Evolutionary conservation across 2,329 filamentous ascomycete species (phyloP).

Genomic region (Trichoderma pleuroti): DNA sequence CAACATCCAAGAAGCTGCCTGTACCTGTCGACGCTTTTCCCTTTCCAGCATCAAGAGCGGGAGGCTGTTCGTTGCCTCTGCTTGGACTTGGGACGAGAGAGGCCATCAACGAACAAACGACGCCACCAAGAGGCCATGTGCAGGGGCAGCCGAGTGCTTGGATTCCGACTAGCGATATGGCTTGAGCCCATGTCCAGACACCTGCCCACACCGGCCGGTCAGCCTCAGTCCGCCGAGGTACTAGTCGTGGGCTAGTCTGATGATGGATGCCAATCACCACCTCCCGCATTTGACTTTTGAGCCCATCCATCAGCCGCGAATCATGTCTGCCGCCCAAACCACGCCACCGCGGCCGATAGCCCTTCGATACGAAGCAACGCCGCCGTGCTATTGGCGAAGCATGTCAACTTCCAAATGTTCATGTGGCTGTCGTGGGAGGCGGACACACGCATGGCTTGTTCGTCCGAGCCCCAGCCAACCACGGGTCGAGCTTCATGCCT

Average conservation of each 20-base stretch:
- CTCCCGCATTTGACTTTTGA: slow-evolving; percentile 9
- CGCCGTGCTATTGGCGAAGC: slow-evolving; percentile 1
- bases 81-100: not conserved
- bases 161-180: not conserved
- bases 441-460: slow-evolving; percentile 11
- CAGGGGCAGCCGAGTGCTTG: not conserved
- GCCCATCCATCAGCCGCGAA: slow-evolving; percentile 1
- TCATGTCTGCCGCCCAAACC: not conserved
- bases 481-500: not conserved
- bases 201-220: slow-evolving; percentile 15
- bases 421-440: not conserved
- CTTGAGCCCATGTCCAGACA: not conserved
- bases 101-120: not conserved
- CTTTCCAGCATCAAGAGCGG: slow-evolving; percentile 6
- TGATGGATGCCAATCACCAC: slow-evolving; percentile 7
- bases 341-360: not conserved
- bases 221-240: slow-evolving; percentile 15
- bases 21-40: slow-evolving; percentile 11
- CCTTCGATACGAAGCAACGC: not conserved
- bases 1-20: slow-evolving; percentile 4
- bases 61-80: not conserved
- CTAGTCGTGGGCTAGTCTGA: not conserved
- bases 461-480: slow-evolving; percentile 2
- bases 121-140: slow-evolving; percentile 12
- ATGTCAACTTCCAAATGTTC: not conserved